Evolutionary conservation across 2,329 filamentous ascomycete species (phyloP), one percentile per base, ranked within the genome.

Genomic region (Nemania sp.): DNA sequence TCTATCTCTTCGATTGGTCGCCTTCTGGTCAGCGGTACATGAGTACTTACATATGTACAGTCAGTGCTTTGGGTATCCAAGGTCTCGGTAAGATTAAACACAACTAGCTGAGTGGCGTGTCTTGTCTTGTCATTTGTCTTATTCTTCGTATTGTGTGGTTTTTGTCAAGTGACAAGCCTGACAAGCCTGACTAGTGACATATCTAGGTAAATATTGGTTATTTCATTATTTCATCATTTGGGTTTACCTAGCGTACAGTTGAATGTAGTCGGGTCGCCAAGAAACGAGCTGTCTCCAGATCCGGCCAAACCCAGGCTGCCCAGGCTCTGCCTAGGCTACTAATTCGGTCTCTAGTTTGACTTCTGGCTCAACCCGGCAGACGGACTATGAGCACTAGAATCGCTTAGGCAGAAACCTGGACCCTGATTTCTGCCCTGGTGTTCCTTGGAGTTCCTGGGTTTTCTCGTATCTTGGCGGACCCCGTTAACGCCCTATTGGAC

Each of bases 381-480:
- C 53, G 52, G 64, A 51, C 52, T 55, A 7, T 32, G 29, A 8
- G 11, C 18, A 47, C 43, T 24, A 27, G 41, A 41, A 5, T 54
- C 32, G 64, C 54, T 63, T 61, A 41, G 41, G 24, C 22, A 3
- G 29, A 18, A 18, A 5, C 13, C 24, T 62, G 38, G 63, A 62
- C 66, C 66, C 66, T 62, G 57, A 52, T 53, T 62, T n/a, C n/a
- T n/a, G n/a, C n/a, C n/a, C n/a, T n/a, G n/a, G n/a, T n/a, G n/a
- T n/a, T n/a, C n/a, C n/a, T n/a, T n/a, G n/a, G n/a, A n/a, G n/a
- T n/a, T n/a, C n/a, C n/a, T n/a, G n/a, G n/a, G n/a, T n/a, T 57
- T 55, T 51, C 62, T 62, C 56, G 52, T 53, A 41, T 65, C 62
- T 65, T 68, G 66, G 62, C 62, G 15, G 3, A 20, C 15, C 32